Evolutionary conservation across 139 green algal genomes (phyloP).

Genomic region (Trebouxia sp.): DNA sequence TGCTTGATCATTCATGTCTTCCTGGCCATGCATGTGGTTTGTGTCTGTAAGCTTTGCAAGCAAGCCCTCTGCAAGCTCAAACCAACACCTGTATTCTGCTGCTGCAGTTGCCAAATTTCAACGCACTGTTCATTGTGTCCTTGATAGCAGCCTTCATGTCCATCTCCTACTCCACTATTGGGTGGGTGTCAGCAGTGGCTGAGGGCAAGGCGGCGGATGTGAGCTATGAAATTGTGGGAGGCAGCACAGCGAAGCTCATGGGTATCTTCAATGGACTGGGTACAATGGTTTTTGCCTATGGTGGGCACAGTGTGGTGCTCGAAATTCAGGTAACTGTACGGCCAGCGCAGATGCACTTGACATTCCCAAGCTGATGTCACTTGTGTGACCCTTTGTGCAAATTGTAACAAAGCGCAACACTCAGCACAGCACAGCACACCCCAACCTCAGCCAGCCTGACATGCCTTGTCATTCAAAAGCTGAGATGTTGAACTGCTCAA

Average conservation of each 20-base stretch:
- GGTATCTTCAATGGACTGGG: constrained; percentile 55
- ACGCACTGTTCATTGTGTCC: constrained; percentile 35
- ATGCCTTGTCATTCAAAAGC: no score
- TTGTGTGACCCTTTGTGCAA: no score
- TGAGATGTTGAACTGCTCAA: no score
- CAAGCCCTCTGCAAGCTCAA: background rate
- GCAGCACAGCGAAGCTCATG: constrained; percentile 30
- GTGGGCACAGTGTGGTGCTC: constrained; percentile 44
- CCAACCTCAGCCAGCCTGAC: no score
- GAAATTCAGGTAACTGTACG: constrained; percentile 32
- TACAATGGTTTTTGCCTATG: constrained; percentile 36
- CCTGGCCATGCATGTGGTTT: background rate
- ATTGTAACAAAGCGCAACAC: no score
- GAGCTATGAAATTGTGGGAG: background rate
- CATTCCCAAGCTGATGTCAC: no score
- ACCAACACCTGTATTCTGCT: background rate
- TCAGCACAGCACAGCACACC: no score
- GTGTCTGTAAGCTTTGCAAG: background rate
- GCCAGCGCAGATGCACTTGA: background rate
- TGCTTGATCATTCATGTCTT: background rate
- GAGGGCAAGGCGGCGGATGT: constrained; percentile 3
- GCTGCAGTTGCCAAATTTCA: constrained; percentile 48
- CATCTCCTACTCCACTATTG: constrained; percentile 54
- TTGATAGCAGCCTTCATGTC: constrained; percentile 50
- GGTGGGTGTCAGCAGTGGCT: constrained; percentile 34